Conservation (phyloP, 1,284 basidiomycete genomes). For the Lentinus polychrous region DNA sequence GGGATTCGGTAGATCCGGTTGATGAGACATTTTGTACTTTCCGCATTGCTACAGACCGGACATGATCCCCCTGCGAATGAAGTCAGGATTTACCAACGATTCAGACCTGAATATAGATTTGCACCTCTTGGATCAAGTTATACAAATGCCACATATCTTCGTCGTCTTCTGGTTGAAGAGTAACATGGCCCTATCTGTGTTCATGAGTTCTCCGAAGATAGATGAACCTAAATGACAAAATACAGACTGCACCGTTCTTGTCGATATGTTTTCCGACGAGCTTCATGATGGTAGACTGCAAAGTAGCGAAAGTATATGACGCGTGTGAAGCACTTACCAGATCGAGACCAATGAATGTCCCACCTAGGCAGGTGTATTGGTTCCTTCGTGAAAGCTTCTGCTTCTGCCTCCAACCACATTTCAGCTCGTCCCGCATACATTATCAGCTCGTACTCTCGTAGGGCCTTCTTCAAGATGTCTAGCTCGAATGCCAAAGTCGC, state of each 20-base stretch:
- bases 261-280: conserved; percentile 69
- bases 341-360: neutral
- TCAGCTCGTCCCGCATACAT: neutral
- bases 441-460: neutral
- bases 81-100: conserved; percentile 2
- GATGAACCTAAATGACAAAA: neutral
- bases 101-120: conserved; percentile 2
- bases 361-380: neutral
- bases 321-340: conserved; percentile 1
- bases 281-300: conserved; percentile 50
- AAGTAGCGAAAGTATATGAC: neutral
- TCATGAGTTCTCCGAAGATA: neutral
- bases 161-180: conserved; percentile 88
- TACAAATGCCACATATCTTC: conserved; percentile 99
- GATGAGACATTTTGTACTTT: conserved; percentile 77
- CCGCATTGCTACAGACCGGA: conserved; percentile 86
- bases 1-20: conserved; percentile 92
- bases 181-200: conserved; percentile 73
- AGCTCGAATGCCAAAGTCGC: conserved; percentile 21
- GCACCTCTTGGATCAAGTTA: conserved; percentile 82
- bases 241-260: conserved; percentile 68
- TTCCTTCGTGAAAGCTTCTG: too few species aligned
- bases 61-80: conserved; percentile 61
- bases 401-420: too few species aligned
- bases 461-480: neutral